phyloP scores from a whole-genome alignment of 345 rosid genomes.

The Ricinus communis region DNA sequence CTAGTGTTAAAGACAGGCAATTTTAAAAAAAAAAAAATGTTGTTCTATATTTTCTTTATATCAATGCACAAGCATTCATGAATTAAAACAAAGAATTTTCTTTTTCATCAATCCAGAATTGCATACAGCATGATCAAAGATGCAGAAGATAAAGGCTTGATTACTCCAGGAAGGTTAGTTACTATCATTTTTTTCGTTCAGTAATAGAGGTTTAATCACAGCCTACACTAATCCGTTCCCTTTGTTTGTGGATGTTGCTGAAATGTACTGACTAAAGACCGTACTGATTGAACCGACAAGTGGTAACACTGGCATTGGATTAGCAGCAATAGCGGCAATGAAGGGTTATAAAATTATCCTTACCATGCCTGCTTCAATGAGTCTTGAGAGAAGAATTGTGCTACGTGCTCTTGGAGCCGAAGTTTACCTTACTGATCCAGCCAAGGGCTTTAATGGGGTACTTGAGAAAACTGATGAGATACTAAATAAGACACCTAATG shows the following conservation, averaged over 20 bases:
- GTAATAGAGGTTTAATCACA: background rate
- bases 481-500: conserved; percentile 50
- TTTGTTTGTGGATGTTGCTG: conserved; percentile 3
- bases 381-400: conserved; percentile 58
- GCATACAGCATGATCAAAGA: conserved; percentile 85
- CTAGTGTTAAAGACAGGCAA: conserved; percentile 74
- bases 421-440: conserved; percentile 46
- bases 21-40: no score
- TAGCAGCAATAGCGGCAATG: conserved; percentile 65
- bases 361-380: conserved; percentile 50
- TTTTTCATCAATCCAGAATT: conserved; percentile 48
- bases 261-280: conserved; percentile 34
- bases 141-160: conserved; percentile 76
- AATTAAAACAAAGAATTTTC: background rate
- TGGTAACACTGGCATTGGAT: conserved; percentile 76
- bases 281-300: conserved; percentile 57
- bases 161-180: conserved; percentile 74
- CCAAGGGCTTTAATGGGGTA: conserved; percentile 41
- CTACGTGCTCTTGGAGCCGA: conserved; percentile 74
- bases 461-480: conserved; percentile 56
- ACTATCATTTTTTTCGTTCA: background rate
- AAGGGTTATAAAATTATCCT: conserved; percentile 63
- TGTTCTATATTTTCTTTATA: background rate
- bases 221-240: background rate
- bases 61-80: background rate